Conservation (phyloP, 139 green algal species). For the Mesotaenium endlicherianum region DNA sequence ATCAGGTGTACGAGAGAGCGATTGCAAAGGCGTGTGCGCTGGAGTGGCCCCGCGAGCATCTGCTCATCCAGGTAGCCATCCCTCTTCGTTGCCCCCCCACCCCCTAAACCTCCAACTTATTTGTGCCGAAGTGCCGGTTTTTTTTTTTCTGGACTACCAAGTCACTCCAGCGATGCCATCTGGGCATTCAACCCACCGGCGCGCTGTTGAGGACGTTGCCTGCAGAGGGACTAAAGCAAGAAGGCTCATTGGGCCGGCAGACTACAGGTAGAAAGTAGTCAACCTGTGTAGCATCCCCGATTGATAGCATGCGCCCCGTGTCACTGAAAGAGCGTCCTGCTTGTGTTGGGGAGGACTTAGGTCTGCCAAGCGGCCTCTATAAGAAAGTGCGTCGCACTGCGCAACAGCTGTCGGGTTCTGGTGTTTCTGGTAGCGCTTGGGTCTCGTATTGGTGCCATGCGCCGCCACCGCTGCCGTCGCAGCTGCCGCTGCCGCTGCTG, state of each 20-base stretch:
- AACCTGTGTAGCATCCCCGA: no score
- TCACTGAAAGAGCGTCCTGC: no score
- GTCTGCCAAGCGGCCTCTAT: no score
- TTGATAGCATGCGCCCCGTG: no score
- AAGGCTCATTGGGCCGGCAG: no score
- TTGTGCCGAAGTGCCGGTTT: background rate
- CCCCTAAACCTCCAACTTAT: background rate
- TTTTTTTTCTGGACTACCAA: background rate
- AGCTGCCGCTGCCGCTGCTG: background rate
- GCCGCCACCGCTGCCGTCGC: no score
- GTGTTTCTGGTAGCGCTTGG: no score
- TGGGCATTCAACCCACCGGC: background rate
- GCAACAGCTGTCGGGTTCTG: no score
- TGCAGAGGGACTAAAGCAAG: background rate
- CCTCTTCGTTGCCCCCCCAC: background rate
- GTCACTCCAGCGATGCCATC: background rate
- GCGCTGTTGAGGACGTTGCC: background rate
- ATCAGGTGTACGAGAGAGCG: slow-evolving; percentile 20
- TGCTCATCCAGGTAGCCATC: slow-evolving; percentile 18
- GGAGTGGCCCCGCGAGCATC: slow-evolving; percentile 26
- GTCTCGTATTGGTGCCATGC: background rate
- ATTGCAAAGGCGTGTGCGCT: slow-evolving; percentile 19
- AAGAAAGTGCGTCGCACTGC: no score
- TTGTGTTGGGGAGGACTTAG: no score
- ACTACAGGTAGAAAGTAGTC: no score